These are phyloP conservation scores for Miamiensis avidus DNA, from an alignment of 169 alveolate genomes.

Conservation along the genomic window DNA sequence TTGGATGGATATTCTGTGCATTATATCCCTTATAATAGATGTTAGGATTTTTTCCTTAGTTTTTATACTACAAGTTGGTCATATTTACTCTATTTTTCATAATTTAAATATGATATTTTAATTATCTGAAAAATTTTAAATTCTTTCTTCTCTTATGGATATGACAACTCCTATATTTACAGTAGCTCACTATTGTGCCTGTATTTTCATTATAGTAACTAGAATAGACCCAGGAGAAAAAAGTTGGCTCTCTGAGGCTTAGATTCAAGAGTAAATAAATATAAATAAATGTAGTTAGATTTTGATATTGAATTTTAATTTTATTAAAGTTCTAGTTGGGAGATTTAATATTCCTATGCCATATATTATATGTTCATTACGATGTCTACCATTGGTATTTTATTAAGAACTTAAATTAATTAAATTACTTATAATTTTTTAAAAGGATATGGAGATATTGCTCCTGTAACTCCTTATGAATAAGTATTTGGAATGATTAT, in stretches of 20 bases:
- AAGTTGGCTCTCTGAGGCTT: not conserved
- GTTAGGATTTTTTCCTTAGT: not conserved
- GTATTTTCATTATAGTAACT: constrained; percentile 4
- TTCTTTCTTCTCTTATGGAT: not conserved
- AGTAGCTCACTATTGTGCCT: constrained; percentile 15
- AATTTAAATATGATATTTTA: too few relatives aligned
- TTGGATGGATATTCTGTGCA: not conserved
- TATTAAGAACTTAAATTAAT: too few relatives aligned
- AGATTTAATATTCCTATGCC: constrained; percentile 44
- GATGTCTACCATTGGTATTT: constrained; percentile 60
- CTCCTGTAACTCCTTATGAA: constrained; percentile 64
- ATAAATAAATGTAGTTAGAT: too few relatives aligned
- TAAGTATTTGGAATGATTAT: constrained; percentile 62
- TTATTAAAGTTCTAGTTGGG: too few relatives aligned
- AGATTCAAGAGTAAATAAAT: constrained; percentile 14
- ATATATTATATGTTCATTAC: constrained; percentile 57
- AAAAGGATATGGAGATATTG: constrained; percentile 84
- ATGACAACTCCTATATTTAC: not conserved
- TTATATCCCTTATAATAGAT: not conserved
- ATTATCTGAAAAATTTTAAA: not conserved
- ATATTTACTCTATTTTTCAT: too few relatives aligned
- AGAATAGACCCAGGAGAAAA: not conserved
- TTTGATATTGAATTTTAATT: too few relatives aligned
- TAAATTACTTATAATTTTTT: too few relatives aligned
- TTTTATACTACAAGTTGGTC: too few relatives aligned